Evolutionary conservation across 495 filamentous ascomycete species (phyloP).

Genomic region (Patellaria atrata): DNA sequence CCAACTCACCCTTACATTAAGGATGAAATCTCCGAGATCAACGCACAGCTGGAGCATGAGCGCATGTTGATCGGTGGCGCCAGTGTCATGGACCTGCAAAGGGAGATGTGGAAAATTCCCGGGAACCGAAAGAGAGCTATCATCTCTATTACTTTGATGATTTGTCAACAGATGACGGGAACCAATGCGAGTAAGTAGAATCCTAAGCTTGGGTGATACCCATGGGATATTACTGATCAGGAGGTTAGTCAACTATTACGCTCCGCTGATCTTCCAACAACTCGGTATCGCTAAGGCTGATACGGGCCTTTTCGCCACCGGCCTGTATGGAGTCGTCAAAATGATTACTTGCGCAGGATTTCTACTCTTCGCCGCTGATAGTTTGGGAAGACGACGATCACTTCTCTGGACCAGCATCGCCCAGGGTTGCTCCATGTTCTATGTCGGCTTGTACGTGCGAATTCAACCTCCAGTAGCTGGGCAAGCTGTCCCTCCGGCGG

Average conservation of each 20-base stretch:
- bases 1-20: conserved; percentile 48
- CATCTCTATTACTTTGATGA: conserved; percentile 46
- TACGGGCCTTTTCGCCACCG: conserved; percentile 44
- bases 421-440: conserved; percentile 58
- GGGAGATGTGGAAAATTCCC: conserved; percentile 56
- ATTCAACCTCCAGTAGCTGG: conserved; percentile 46
- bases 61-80: conserved; percentile 46
- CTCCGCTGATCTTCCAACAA: conserved; percentile 55
- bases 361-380: conserved; percentile 57
- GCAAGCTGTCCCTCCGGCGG: conserved; percentile 12
- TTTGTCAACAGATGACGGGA: conserved; percentile 59
- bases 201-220: conserved; percentile 6
- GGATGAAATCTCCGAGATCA: conserved; percentile 51
- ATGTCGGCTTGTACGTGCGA: conserved; percentile 67
- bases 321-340: conserved; percentile 51
- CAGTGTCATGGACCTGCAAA: conserved; percentile 47
- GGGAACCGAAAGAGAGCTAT: conserved; percentile 50
- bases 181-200: conserved; percentile 49
- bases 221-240: neutral
- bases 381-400: conserved; percentile 52
- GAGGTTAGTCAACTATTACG: conserved; percentile 37
- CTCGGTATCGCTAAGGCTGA: conserved; percentile 39
- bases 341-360: conserved; percentile 42
- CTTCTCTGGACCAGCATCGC: conserved; percentile 62
- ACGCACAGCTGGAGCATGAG: conserved; percentile 55